Evolutionary conservation across 2,329 filamentous ascomycete species (phyloP), one percentile per base, ranked within the genome.

Genomic region (Sclerotinia nivalis): DNA sequence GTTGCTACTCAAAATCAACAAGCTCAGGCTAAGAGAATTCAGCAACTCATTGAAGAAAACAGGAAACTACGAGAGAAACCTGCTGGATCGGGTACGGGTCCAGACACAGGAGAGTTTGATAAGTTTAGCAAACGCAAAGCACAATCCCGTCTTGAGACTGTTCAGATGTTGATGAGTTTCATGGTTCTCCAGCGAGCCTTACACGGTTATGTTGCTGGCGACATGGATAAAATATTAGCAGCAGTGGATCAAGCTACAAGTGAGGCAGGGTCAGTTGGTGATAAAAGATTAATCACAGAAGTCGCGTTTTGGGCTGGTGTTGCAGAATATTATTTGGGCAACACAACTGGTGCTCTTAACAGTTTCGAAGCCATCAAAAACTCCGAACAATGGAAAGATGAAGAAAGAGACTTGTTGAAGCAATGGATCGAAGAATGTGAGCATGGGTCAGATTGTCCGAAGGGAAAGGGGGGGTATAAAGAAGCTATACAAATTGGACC

Each of bases 171-270:
- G 8, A 25, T 67, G 65, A 25, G 22, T 7, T 37, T 56, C 28
- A 50, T 66, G 60, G 43, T 66, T 45, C 22, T 55, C 13, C 60
- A 58, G 12, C 68, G 68, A 40, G 68, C 68, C 18, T 9, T 50
- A 18, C 18, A 28, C 6, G 68, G 68, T n/a, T 37, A n/a, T 13
- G 22, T 22, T 10, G 0, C 8, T 28, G 31, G 22, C 10, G 66
- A 68, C n/a, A 68, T 49, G 12, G 45, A 68, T 22, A 15, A 12
- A 8, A 56, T 31, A 10, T 18, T 37, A 18, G 56, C 5, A 49
- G 54, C n/a, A 25, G 25, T n/a, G 20, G 18, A 28, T 5, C 13
- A 49, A 62, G 66, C 28, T 28, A 10, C 22, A 37, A 2, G 5
- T 7, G 40, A 68, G n/a, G n/a, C 25, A 8, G 4, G 15, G 7